Conservation (phyloP, 2,329 filamentous ascomycete genomes). For the Lasiodiplodia gonubiensis region DNA sequence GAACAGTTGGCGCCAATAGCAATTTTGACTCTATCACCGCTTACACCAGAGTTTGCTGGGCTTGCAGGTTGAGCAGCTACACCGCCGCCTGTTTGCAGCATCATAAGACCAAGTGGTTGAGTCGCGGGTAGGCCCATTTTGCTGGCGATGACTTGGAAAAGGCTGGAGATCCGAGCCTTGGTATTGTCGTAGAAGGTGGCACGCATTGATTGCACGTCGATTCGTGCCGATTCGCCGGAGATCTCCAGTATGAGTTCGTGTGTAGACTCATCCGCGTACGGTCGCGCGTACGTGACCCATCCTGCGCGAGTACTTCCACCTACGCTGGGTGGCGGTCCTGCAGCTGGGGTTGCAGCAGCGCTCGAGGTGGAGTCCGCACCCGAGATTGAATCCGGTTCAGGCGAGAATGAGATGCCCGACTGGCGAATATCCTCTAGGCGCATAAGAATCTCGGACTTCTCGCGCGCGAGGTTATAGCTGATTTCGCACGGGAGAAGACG, state of each 20-base stretch:
- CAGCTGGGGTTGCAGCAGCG: slow-evolving; percentile 24
- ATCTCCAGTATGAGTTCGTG: slow-evolving; percentile 83
- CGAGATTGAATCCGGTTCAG: slow-evolving; percentile 47
- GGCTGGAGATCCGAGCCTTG: slow-evolving; percentile 70
- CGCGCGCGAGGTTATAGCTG: slow-evolving; percentile 72
- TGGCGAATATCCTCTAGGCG: slow-evolving; percentile 87
- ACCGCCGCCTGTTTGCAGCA: slow-evolving; percentile 65
- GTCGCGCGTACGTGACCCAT: slow-evolving; percentile 80
- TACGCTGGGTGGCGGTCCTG: slow-evolving; percentile 31
- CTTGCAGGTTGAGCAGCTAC: slow-evolving; percentile 66
- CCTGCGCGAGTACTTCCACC: slow-evolving; percentile 40
- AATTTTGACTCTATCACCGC: slow-evolving; percentile 66
- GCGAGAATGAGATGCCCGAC: slow-evolving; percentile 73
- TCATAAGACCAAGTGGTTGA: slow-evolving; percentile 68
- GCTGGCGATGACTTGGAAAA: slow-evolving; percentile 81
- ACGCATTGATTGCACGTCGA: slow-evolving; percentile 52
- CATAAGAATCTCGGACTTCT: slow-evolving; percentile 76
- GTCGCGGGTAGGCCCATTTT: slow-evolving; percentile 73
- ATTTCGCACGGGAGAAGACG: slow-evolving; percentile 79
- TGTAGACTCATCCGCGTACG: slow-evolving; percentile 78
- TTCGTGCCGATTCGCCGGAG: slow-evolving; percentile 50
- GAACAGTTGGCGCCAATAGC: slow-evolving; percentile 65
- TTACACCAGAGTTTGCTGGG: slow-evolving; percentile 72
- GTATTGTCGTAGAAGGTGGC: slow-evolving; percentile 76
- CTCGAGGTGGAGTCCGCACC: slow-evolving; percentile 1